These are phyloP conservation scores for Raphanus hybrid DNA, from an alignment of 441 rosid species.

Conservation along the genomic window DNA sequence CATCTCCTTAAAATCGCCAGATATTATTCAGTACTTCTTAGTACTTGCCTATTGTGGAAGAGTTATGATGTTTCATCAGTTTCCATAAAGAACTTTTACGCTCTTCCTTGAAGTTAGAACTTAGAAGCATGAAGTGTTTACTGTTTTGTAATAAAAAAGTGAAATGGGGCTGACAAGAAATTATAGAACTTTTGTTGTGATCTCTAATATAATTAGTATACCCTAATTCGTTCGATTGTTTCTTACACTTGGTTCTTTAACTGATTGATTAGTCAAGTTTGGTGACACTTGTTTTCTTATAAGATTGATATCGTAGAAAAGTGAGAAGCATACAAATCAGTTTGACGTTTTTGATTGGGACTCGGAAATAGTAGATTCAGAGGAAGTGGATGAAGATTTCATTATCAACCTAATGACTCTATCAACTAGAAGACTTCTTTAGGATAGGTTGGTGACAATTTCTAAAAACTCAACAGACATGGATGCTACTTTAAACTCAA, in stretches of 20 bases:
- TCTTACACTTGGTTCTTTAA: background rate
- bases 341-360: background rate
- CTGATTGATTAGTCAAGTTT: background rate
- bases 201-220: background rate
- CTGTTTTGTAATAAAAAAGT: background rate
- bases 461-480: background rate
- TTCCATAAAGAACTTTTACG: background rate
- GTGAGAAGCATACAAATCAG: background rate
- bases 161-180: background rate
- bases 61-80: background rate
- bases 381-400: background rate
- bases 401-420: background rate
- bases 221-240: background rate
- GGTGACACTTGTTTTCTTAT: background rate
- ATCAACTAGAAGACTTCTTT: background rate
- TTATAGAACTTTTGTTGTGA: background rate
- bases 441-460: background rate
- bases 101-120: background rate
- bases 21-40: background rate
- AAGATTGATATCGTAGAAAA: background rate
- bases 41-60: background rate
- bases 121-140: background rate
- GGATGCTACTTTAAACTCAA: background rate
- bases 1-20: background rate
- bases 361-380: background rate